Conservation (phyloP, 108 stramenopile genomes). For the Schizochytrium sp. region DNA sequence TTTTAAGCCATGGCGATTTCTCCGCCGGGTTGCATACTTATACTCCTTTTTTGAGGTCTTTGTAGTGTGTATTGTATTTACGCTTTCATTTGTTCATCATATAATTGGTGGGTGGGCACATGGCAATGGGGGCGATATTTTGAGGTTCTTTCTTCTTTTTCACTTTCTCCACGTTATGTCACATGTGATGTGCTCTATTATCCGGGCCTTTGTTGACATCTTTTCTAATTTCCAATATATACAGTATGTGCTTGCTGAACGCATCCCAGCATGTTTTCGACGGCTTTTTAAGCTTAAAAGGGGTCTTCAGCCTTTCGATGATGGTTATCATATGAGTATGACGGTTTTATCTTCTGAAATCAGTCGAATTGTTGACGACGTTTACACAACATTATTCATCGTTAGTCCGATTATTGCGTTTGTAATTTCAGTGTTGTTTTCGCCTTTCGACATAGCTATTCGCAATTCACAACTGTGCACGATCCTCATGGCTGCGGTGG, state of each 20-base stretch:
- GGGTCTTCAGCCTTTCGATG: too few species aligned
- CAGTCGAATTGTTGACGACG: too few species aligned
- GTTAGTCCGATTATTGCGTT: too few species aligned
- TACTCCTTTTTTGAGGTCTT: not conserved
- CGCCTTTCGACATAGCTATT: too few species aligned
- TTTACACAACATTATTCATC: too few species aligned
- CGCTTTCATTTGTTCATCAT: not conserved
- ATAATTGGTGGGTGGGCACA: not conserved
- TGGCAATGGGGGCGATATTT: not conserved
- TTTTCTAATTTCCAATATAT: constrained; percentile 16
- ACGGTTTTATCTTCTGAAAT: too few species aligned
- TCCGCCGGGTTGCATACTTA: not conserved
- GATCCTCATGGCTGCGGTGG: too few species aligned
- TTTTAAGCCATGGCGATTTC: not conserved
- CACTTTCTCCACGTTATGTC: not conserved
- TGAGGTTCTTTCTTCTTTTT: not conserved
- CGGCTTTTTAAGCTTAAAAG: too few species aligned
- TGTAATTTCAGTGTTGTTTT: too few species aligned
- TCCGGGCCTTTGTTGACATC: not conserved
- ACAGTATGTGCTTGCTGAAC: not conserved
- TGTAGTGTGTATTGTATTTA: not conserved
- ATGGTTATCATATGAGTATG: too few species aligned
- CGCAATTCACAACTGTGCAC: too few species aligned
- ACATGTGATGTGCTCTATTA: not conserved
- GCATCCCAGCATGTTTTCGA: too few species aligned